Evolutionary conservation across 106 monocot species (phyloP), one percentile per base, ranked within the genome.

Genomic region (Dendrobium chrysotoxum): DNA sequence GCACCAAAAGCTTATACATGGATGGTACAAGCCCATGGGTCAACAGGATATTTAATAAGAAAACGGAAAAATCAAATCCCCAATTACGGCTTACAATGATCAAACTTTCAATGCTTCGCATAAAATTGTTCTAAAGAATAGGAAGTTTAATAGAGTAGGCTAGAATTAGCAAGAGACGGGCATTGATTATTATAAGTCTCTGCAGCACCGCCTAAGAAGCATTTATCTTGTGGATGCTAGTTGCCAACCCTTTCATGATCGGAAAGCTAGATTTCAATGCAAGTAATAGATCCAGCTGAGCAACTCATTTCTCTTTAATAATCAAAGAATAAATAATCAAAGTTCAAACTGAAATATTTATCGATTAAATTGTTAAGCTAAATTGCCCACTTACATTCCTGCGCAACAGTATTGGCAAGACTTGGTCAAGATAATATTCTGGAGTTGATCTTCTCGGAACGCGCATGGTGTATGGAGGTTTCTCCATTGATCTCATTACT

Each of bases 401-500:
- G 25, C 95, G 84, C 57, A 89, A 75, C 47, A 95, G 89, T 79
- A 95, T 88, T 53, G 95, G 95, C 47, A 95, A 85, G 5, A 91
- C 95, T 86, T 91, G 85, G 4, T 92, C 82, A 85, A 91, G 80
- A 79, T 95, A 95, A 86, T 86, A 93, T 45, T 89, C 89, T 44
- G 95, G 95, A 50, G 81, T 79, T 10, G 95, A 95, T 85, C 86
- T 93, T 66, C 95, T 86, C 46, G 95, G 95, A 75, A 84, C 82
- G 4, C 95, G 89, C 95, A 93, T 95, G 10, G 91, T 95, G 70
- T 92, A 95, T 53, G 95, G 95, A 70, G 92, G 93, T 84, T 89
- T 93, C 61, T 91, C 93, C 95, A 95, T 93, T 53, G 89, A 89
- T 72, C 91, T 83, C 85, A 93, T 93, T 42, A 91, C 93, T 79